Conservation (phyloP, 441 rosid species). For the Bocquillonia castaneifolia region DNA sequence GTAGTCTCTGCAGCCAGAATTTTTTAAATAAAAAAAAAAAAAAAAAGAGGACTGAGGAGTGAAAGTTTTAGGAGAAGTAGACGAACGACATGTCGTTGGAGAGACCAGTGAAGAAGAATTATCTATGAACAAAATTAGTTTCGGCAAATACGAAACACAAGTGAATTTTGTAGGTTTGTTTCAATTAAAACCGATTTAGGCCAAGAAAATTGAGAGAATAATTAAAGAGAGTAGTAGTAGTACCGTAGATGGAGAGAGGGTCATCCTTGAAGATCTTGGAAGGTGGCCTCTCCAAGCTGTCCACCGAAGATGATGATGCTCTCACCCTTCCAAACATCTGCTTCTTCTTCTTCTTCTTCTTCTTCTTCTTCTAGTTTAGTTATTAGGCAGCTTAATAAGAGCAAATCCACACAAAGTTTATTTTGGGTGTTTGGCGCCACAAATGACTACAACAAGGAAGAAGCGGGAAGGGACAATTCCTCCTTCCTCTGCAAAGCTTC, state of each 20-base stretch:
- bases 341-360: no score
- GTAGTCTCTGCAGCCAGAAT: slow-evolving; percentile 52
- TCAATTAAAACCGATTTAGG: no score
- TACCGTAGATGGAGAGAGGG: slow-evolving; percentile 79
- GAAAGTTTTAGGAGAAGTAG: no score
- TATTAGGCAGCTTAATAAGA: no score
- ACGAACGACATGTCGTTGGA: not conserved
- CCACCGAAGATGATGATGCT: slow-evolving; percentile 55
- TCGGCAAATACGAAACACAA: no score
- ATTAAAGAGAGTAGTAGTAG: not conserved
- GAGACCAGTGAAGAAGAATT: not conserved
- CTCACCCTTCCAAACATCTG: slow-evolving; percentile 73
- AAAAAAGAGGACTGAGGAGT: no score
- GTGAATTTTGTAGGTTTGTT: no score
- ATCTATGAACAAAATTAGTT: no score
- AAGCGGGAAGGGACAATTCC: slow-evolving; percentile 12
- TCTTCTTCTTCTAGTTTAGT: no score
- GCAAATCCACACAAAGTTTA: no score
- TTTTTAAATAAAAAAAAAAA: not conserved
- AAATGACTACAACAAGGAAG: not conserved
- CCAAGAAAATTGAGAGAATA: not conserved
- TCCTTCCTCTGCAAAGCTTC: not conserved
- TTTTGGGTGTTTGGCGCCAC: slow-evolving; percentile 24
- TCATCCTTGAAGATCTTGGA: slow-evolving; percentile 75
- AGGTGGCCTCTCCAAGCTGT: slow-evolving; percentile 48